Base-by-base conservation (phyloP, 192 early-diverging fungal genomes). In the Linnemannia schmuckeri region DNA sequence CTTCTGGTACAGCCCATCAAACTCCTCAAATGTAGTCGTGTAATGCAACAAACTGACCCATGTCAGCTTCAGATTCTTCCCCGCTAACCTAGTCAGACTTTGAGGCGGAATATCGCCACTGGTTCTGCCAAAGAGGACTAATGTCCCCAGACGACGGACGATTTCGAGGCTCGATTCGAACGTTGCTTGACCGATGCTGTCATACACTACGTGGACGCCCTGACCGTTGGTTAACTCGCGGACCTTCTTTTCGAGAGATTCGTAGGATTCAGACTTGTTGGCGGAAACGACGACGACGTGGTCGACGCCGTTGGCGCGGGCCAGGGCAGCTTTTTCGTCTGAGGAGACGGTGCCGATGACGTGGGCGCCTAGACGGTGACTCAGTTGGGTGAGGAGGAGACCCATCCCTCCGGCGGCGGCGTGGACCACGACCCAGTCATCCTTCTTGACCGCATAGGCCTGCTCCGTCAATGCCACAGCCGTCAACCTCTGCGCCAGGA, bases 361-460 rank as follows among this genome's bases (percentile, higher is more conserved):
- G 41, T 88, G 89, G n/a, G 97, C 97, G 9, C 97, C 97, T 9
- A 90, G 70, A 17, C 90, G 75, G 74, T 93, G 94, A 77, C 89
- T 84, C 52, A 98, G 40, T 83, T 98, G 97, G 27, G 93, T 89
- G 30, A 98, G 85, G 35, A 97, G 83, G 30, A 91, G 88, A 8
- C 97, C 97, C 57, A 95, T 94, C 27, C 97, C 97, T 17, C 97
- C 97, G 33, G 96, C 97, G 0, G 95, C 96, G 7, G 97, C 97
- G 75, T 97, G 94, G 35, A 98, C 92, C 37, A 98, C 89, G 72
- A 98, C 92, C 83, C 89, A 94, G 85, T 97, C 95, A 44, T 91
- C 88, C 22, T 87, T 85, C 82, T 94, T 88, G 46, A 98, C 96
- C 13, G 80, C 54, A 78, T 97, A 96, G 13, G 91, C 91, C 24